These are phyloP conservation scores for Solanum commersonii DNA, from an alignment of 257 asterid genomes.

Conservation along the genomic window DNA sequence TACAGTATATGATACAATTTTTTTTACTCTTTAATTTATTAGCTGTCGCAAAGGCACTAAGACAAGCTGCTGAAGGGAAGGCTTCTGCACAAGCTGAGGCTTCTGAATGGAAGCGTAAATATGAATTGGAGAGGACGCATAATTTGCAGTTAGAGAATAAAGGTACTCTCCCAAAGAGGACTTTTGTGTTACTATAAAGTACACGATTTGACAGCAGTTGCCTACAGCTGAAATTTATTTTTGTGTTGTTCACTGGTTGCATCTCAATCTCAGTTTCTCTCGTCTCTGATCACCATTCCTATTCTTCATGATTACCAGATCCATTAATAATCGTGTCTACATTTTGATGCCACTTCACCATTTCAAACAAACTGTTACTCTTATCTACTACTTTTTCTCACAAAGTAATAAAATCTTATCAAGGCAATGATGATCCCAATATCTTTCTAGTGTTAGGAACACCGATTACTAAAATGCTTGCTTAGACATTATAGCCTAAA, in stretches of 20 bases:
- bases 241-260: background rate
- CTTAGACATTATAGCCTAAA: background rate
- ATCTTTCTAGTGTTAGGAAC: background rate
- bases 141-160: constrained; percentile 50
- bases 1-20: background rate
- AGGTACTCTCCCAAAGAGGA: constrained; percentile 27
- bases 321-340: background rate
- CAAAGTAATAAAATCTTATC: background rate
- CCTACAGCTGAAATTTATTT: background rate
- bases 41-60: constrained; percentile 80
- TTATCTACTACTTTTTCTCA: background rate
- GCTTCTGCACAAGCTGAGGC: constrained; percentile 95
- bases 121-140: constrained; percentile 65
- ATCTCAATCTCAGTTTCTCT: background rate
- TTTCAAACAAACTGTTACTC: background rate
- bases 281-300: background rate
- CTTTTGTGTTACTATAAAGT: background rate
- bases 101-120: constrained; percentile 90
- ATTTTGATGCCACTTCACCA: background rate
- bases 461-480: background rate
- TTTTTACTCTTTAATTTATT: constrained; percentile 5
- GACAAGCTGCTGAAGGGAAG: constrained; percentile 73
- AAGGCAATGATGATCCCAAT: background rate
- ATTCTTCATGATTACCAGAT: background rate
- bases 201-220: background rate